phyloP scores from a whole-genome alignment of 116 monocot genomes.

The Iris pallida region DNA sequence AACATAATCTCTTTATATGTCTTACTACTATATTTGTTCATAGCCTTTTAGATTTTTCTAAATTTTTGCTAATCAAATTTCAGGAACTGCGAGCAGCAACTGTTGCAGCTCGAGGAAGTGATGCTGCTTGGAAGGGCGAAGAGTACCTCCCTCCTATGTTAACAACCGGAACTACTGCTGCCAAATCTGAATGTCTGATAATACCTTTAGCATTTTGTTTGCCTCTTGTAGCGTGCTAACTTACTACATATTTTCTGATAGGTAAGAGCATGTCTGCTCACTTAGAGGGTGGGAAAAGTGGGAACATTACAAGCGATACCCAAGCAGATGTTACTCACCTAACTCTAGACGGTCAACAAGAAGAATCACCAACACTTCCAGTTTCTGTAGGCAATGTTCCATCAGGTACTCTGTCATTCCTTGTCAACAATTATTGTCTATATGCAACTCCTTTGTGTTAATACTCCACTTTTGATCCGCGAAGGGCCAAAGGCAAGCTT shows the following conservation, averaged over 20 bases:
- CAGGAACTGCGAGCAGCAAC: constrained; percentile 40
- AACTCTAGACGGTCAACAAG: constrained; percentile 18
- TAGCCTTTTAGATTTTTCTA: not conserved
- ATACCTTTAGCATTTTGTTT: constrained; percentile 2
- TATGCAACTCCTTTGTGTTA: not conserved
- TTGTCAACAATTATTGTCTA: not conserved
- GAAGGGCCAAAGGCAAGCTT: constrained; percentile 1
- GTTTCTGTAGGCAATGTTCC: constrained; percentile 22
- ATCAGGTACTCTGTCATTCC: constrained; percentile 29
- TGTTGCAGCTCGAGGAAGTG: constrained; percentile 38
- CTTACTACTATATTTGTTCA: not conserved
- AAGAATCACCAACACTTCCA: constrained; percentile 10
- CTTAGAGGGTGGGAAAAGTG: constrained; percentile 27
- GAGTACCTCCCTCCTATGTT: constrained; percentile 16
- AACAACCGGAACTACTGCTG: constrained; percentile 22
- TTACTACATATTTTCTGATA: constrained; percentile 18
- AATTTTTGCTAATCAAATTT: not conserved
- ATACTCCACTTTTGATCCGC: not conserved
- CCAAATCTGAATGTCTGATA: constrained; percentile 29
- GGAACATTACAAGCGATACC: constrained; percentile 2
- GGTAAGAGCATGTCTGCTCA: constrained; percentile 25
- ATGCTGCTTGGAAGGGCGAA: constrained; percentile 35
- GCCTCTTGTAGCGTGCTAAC: not conserved
- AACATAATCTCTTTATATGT: not conserved
- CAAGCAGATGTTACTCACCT: constrained; percentile 14